Conservation (phyloP, 768 basidiomycete genomes). For the Cubamyces lactineus region DNA sequence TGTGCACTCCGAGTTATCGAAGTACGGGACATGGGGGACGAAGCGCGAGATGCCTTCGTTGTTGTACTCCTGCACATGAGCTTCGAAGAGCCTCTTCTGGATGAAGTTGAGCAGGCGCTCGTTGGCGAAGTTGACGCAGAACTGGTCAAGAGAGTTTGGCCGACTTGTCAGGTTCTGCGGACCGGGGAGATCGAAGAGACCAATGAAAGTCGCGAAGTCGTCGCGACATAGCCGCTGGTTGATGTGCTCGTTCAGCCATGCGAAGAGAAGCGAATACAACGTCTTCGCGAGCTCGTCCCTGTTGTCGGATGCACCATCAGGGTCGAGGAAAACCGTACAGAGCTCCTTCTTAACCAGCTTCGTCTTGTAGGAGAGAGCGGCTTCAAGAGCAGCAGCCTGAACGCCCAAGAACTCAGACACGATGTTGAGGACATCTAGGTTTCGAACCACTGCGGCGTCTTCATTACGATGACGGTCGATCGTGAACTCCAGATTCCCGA, state of each 20-base stretch:
- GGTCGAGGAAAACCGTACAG: conserved; percentile 96
- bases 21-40: conserved; percentile 75
- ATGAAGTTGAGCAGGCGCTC: conserved; percentile 88
- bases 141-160: conserved; percentile 93
- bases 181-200: conserved; percentile 92
- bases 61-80: conserved; percentile 79
- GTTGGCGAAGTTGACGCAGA: conserved; percentile 95
- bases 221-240: conserved; percentile 95
- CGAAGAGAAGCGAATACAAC: conserved; percentile 91
- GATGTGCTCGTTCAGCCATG: conserved; percentile 96
- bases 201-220: conserved; percentile 90
- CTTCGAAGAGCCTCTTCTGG: conserved; percentile 79
- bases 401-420: conserved; percentile 94
- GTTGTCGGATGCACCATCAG: conserved; percentile 91
- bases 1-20: conserved; percentile 90
- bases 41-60: conserved; percentile 76
- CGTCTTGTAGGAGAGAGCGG: conserved; percentile 86
- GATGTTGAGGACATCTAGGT: conserved; percentile 77
- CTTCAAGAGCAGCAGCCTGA: conserved; percentile 69
- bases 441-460: conserved; percentile 91
- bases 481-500: conserved; percentile 93
- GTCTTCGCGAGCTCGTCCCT: conserved; percentile 93
- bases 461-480: conserved; percentile 83
- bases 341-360: conserved; percentile 93
- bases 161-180: conserved; percentile 87